Conservation (phyloP, 148 eudicot species). For the Polygonum maritimum region DNA sequence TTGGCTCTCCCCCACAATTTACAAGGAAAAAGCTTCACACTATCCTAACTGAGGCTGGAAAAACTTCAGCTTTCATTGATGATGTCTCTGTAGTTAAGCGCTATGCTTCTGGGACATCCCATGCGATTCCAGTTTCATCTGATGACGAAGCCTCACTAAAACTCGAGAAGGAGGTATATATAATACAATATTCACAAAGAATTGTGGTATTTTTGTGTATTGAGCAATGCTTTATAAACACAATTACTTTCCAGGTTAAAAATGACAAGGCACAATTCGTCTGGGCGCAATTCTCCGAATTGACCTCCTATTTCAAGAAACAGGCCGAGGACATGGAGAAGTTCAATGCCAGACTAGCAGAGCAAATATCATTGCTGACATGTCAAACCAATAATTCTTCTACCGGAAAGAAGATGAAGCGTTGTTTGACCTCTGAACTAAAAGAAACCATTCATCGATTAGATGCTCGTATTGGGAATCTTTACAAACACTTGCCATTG, state of each 20-base stretch:
- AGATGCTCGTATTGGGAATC: constrained; percentile 49
- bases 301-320: constrained; percentile 54
- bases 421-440: constrained; percentile 39
- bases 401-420: constrained; percentile 31
- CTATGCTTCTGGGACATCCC: constrained; percentile 72
- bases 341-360: constrained; percentile 57
- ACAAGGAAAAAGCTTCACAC: constrained; percentile 64
- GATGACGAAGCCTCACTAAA: constrained; percentile 82
- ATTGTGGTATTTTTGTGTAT: background rate
- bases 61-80: constrained; percentile 74
- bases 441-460: constrained; percentile 56
- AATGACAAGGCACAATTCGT: constrained; percentile 70
- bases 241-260: constrained; percentile 37
- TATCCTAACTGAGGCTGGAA: constrained; percentile 65
- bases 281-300: constrained; percentile 81
- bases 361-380: constrained; percentile 67
- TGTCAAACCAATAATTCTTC: constrained; percentile 41
- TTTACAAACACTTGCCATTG: constrained; percentile 51
- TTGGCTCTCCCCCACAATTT: constrained; percentile 62
- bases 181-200: background rate
- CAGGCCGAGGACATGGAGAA: constrained; percentile 64
- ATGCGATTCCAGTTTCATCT: constrained; percentile 74
- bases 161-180: constrained; percentile 70
- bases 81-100: constrained; percentile 67
- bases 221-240: background rate